Evolutionary conservation across 2,329 filamentous ascomycete genomes (phyloP).

Genomic region (Trichoderma asperellum): DNA sequence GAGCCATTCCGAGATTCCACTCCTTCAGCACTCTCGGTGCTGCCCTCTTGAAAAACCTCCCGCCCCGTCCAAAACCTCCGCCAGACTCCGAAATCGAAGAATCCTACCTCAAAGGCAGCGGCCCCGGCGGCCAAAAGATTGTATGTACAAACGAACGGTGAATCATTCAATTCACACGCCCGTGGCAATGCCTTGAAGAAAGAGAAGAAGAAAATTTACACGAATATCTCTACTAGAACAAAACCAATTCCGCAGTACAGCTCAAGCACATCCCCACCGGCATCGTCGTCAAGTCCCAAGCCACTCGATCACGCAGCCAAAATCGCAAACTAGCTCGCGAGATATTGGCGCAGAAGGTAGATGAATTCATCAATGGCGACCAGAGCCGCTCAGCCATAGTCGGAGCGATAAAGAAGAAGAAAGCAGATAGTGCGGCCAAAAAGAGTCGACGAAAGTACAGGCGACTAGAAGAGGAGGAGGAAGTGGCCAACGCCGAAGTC

Average conservation of each 20-base stretch:
- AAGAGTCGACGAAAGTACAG: constrained; percentile 83
- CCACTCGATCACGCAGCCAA: constrained; percentile 81
- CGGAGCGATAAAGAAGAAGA: constrained; percentile 64
- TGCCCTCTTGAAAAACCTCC: constrained; percentile 59
- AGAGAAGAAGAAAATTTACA: not conserved
- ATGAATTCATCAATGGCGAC: constrained; percentile 73
- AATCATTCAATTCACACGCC: not conserved
- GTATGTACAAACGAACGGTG: constrained; percentile 48
- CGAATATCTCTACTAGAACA: constrained; percentile 64
- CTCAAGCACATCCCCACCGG: constrained; percentile 88
- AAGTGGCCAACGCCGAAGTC: constrained; percentile 38
- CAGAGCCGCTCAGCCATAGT: constrained; percentile 69
- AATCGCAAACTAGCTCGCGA: constrained; percentile 85
- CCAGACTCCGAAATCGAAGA: constrained; percentile 81
- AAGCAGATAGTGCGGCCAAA: constrained; percentile 76
- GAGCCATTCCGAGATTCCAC: constrained; percentile 24
- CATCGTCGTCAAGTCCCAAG: constrained; percentile 91
- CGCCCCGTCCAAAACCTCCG: constrained; percentile 73
- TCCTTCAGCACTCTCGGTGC: constrained; percentile 42
- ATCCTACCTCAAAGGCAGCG: constrained; percentile 85
- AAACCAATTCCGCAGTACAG: constrained; percentile 94
- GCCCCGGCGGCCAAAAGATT: constrained; percentile 95
- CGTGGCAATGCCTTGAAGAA: not conserved
- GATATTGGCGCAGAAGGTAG: constrained; percentile 74
- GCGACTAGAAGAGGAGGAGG: constrained; percentile 54